Base-by-base conservation (phyloP, 2,329 filamentous ascomycete genomes). In the Penicillium freii region DNA sequence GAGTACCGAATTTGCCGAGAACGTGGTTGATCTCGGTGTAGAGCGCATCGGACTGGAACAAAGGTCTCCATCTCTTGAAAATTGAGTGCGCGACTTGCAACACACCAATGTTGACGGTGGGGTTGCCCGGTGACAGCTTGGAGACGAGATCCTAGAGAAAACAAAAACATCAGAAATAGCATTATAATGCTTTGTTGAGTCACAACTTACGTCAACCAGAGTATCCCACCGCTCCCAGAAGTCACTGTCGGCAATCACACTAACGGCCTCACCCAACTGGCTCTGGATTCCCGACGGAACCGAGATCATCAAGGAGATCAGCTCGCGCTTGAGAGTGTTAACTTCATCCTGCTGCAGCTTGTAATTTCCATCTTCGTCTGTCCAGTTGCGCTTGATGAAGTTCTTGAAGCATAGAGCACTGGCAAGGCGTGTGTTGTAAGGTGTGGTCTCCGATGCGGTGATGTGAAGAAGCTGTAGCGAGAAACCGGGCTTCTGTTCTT, bases 21-120 rank as follows among this genome's bases (percentile, higher is more conserved):
- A 99, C 95, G 78, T 99, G 94, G 75, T 96, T 94, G 79, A 99
- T 95, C 77, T 99, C 94, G 36, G 86, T 89, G 75, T 92, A 99
- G 11, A 99, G 85, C 50, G 90, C 91, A 75, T 99, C 91, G 43
- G 92, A 96, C 60, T 90, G 87, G 78, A 96, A 97, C 40, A 99
- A 82, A 9, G 94, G 95, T 63, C 94, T 85, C 94, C 94, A 99
- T 74, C 94, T 84, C 73, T 89, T 90, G 78, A 97, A 99, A 68
- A 99, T 97, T 48, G 94, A 97, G 77, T 99, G 94, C 66, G 95
- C 95, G 44, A 99, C 94, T 77, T 96, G 92, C 59, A 99, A 81
- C 19, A 99, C 94, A 64, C 94, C 95, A 68, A 92, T 91, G 76
- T 97, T 99, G 73, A 92, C 83, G 64, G 88, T 87, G 58, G 88